phyloP scores from a whole-genome alignment of 768 basidiomycete species.

The Paxillus ammoniavirescens region DNA sequence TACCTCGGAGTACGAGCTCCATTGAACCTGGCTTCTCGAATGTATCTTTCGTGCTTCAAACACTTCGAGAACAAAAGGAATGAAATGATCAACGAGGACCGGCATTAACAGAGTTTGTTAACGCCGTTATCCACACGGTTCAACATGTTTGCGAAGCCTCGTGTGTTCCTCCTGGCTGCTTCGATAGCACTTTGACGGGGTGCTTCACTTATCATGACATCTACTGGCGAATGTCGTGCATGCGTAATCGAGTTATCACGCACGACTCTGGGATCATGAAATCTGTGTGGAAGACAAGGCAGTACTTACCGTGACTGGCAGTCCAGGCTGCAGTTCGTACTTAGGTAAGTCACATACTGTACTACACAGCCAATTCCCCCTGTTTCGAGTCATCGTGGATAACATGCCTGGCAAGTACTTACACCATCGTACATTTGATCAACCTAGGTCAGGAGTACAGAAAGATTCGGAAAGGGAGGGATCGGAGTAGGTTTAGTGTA shows the following conservation, averaged over 20 bases:
- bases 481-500: constrained; percentile 12
- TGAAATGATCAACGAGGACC: constrained; percentile 4
- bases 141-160: constrained; percentile 11
- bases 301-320: background rate
- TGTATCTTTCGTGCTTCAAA: too few relatives aligned
- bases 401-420: too few relatives aligned
- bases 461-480: constrained; percentile 1
- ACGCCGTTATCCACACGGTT: too few relatives aligned
- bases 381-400: background rate
- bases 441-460: background rate
- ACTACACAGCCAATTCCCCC: too few relatives aligned
- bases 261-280: too few relatives aligned
- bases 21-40: too few relatives aligned
- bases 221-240: too few relatives aligned
- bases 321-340: background rate
- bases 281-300: too few relatives aligned
- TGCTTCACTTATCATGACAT: background rate
- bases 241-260: too few relatives aligned
- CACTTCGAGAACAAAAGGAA: too few relatives aligned
- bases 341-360: too few relatives aligned
- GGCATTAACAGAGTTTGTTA: background rate
- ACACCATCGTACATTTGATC: background rate
- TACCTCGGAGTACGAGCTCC: too few relatives aligned
- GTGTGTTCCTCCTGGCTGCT: constrained; percentile 22
- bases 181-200: constrained; percentile 7